Conservation (phyloP, 1,284 basidiomycete genomes). For the Ustilago tritici region DNA sequence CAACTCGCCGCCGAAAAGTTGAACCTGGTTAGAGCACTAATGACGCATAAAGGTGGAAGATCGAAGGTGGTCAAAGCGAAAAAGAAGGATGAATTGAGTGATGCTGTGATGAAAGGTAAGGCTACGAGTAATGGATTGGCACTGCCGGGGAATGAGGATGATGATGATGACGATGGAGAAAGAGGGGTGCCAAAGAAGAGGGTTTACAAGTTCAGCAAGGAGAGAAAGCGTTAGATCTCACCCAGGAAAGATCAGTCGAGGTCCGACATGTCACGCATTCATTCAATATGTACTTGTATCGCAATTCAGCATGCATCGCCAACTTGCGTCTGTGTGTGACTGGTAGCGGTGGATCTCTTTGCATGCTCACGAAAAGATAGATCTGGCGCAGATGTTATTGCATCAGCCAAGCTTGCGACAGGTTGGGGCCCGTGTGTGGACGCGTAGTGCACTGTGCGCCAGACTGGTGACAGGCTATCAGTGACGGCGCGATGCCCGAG, state of each 20-base stretch:
- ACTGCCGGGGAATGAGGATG: constrained; percentile 38
- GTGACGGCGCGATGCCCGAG: too few relatives aligned
- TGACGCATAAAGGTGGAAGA: constrained; percentile 55
- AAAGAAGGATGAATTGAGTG: constrained; percentile 26
- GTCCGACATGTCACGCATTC: background rate
- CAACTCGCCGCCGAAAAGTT: constrained; percentile 56
- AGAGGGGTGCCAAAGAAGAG: constrained; percentile 18
- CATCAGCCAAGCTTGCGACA: too few relatives aligned
- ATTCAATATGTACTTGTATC: constrained; percentile 1
- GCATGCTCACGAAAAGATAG: too few relatives aligned
- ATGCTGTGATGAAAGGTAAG: constrained; percentile 53
- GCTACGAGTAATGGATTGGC: constrained; percentile 54
- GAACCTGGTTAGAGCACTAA: constrained; percentile 58
- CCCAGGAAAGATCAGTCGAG: background rate
- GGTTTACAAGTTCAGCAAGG: constrained; percentile 58
- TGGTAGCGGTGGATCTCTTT: too few relatives aligned
- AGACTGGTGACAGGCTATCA: too few relatives aligned
- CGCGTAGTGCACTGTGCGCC: too few relatives aligned
- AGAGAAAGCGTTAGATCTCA: constrained; percentile 49
- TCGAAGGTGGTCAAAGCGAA: constrained; percentile 30
- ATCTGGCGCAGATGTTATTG: too few relatives aligned
- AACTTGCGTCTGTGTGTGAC: background rate
- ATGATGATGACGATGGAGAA: constrained; percentile 36
- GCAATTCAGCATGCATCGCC: background rate
- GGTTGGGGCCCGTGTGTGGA: too few relatives aligned